Base-by-base conservation (phyloP, 1,284 basidiomycete genomes). In the Filobasidium uniguttulatum region DNA sequence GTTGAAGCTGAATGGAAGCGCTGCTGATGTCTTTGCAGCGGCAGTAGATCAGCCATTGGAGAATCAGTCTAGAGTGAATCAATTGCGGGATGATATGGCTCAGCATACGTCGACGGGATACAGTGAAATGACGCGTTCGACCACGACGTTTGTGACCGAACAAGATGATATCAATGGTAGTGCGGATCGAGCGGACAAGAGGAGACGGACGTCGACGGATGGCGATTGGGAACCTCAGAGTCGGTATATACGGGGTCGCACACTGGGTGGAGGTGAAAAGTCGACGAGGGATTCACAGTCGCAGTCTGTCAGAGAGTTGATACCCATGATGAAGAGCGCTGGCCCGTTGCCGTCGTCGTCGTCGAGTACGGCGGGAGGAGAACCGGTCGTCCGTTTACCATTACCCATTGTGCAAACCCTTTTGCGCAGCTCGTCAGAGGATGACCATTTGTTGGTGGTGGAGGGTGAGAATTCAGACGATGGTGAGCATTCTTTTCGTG, bases 401-500 rank as follows among this genome's bases (percentile, higher is more conserved):
- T 14, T 62, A 9, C 59, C 60, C 37, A 46, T 53, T 15, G 53
- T 67, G 3, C 64, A 69, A 52, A 57, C 54, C 10, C 49, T 59
- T 3, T 44, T 67, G 1, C 57, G 63, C 1, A 57, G 55, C 14
- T 54, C 50, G 12, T 56, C 58, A 28, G 57, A 57, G 12, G 60
- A 61, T 12, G 55, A 52, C 12, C 31, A 44, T n/a, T 58, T 57
- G 12, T 79, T 85, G 52, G 61, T 79, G 12, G 69, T 94, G 38
- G 87, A 94, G 62, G 85, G 75, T 0, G 75, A 80, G 56, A 96
- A 98, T 70, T 23, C 82, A 49, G 74, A 75, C 22, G 74, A 73
- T 47, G 76, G 82, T 78, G 60, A 48, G 72, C 6, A 33, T 10
- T n/a, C 20, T 7, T 25, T 30, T 3, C 19, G 1, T 12, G 2